These are phyloP conservation scores for Sherardia arvensis DNA, from an alignment of 257 asterid species.

Conservation along the genomic window DNA sequence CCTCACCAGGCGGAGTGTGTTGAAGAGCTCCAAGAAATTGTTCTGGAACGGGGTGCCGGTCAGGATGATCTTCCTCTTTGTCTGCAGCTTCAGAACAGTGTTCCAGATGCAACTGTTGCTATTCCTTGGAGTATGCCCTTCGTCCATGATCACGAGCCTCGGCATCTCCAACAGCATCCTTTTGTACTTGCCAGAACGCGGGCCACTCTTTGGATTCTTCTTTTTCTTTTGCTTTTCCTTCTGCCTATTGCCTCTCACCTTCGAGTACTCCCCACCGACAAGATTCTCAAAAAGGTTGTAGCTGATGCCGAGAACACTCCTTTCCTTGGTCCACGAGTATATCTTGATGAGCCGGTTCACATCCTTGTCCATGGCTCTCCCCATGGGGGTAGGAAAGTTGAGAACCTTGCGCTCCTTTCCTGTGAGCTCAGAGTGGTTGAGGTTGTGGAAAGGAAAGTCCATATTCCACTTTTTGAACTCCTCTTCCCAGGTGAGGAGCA, in stretches of 20 bases:
- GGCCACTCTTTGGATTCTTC: slow-evolving; percentile 1
- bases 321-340: slow-evolving; percentile 23
- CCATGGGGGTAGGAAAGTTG: not conserved
- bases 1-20: slow-evolving; percentile 37
- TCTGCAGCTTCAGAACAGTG: slow-evolving; percentile 27
- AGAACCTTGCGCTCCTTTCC: slow-evolving; percentile 22
- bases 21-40: slow-evolving; percentile 47
- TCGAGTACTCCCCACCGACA: slow-evolving; percentile 18
- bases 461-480: slow-evolving; percentile 53
- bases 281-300: slow-evolving; percentile 40
- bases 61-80: slow-evolving; percentile 41
- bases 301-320: slow-evolving; percentile 44
- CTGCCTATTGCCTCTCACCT: slow-evolving; percentile 2
- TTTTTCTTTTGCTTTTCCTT: not conserved
- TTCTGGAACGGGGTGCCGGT: slow-evolving; percentile 76
- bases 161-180: slow-evolving; percentile 41
- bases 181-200: slow-evolving; percentile 11
- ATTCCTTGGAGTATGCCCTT: slow-evolving; percentile 63
- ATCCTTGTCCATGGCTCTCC: slow-evolving; percentile 6
- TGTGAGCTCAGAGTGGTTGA: slow-evolving; percentile 22
- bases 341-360: slow-evolving; percentile 30
- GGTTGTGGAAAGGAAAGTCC: slow-evolving; percentile 41
- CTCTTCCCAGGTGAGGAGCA: slow-evolving; percentile 65
- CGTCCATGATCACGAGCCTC: slow-evolving; percentile 46
- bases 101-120: slow-evolving; percentile 42